Evolutionary conservation across 106 monocot genomes (phyloP).

Genomic region (Allium fistulosum): DNA sequence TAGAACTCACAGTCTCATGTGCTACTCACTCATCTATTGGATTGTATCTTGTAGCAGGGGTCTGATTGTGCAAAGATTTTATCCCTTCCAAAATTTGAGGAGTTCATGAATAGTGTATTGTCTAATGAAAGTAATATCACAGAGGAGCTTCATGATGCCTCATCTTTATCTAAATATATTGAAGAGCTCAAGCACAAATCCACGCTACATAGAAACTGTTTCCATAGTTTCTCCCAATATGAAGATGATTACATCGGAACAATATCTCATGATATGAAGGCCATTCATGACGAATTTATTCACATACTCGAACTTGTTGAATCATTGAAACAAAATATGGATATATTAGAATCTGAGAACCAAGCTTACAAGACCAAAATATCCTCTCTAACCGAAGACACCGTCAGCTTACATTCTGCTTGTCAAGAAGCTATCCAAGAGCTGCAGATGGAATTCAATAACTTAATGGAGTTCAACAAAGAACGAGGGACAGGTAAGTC

Average conservation of each 20-base stretch:
- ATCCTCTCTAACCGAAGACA: constrained; percentile 30
- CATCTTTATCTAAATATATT: constrained; percentile 28
- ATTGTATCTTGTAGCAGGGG: constrained; percentile 30
- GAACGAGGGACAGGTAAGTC: constrained; percentile 2
- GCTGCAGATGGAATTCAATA: constrained; percentile 29
- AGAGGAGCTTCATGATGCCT: constrained; percentile 16
- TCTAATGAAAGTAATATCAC: constrained; percentile 6
- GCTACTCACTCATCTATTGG: background rate
- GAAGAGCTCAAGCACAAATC: constrained; percentile 33
- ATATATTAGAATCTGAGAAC: constrained; percentile 39
- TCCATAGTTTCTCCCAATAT: constrained; percentile 40
- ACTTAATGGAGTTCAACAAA: constrained; percentile 18
- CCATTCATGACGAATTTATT: constrained; percentile 32
- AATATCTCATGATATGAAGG: constrained; percentile 40
- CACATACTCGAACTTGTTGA: constrained; percentile 40
- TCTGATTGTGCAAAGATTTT: constrained; percentile 22
- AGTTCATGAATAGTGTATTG: constrained; percentile 25
- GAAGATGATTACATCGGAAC: constrained; percentile 40
- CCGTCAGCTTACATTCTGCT: constrained; percentile 29
- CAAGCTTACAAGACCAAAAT: constrained; percentile 45
- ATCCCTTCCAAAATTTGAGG: constrained; percentile 46
- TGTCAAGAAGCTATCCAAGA: constrained; percentile 34
- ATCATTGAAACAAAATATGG: constrained; percentile 33
- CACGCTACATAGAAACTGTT: constrained; percentile 24
- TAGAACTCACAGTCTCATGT: background rate